Base-by-base conservation (phyloP, 306 rosid species). In the Lathyrus oleraceus region DNA sequence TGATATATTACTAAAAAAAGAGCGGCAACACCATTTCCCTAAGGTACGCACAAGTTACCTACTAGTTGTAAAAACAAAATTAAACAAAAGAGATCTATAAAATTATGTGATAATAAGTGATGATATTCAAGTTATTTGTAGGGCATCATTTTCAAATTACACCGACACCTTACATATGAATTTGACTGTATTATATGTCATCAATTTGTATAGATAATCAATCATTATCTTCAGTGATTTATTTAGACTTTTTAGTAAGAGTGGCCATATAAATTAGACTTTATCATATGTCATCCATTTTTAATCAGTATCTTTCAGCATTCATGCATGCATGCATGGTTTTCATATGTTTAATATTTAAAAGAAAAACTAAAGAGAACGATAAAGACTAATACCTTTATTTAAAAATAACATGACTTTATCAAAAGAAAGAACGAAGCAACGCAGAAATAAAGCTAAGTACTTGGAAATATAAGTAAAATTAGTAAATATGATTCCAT, bases 381-480 rank as follows among this genome's bases (percentile, higher is more conserved):
- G 27, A 60, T 36, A 70, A 11, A 10, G 67, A 56, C 11, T n/a
- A 17, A 13, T 21, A 56, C 23, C n/a, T 69, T 13, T 1, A 14
- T 74, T 13, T 1, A 67, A 23, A 62, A 57, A 2, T 11, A 32
- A 35, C 10, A 36, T 27, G 77, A 70, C 66, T 65, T 58, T 3
- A 70, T 70, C 74, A 66, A 58, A 75, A 3, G 43, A 23, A 77
- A 35, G 27, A 77, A 2, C 0, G 42, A 43, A 53, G 11, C 65
- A 69, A 39, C 65, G 8, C 28, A 5, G 17, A 61, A 8, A 4
- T 1, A 1, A 23, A 17, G 23, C 21, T 61, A 61, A 61, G 39
- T 48, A 60, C 16, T 48, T 3, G 3, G 14, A 27, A 11, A 21
- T 8, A 68, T 38, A 36, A 30, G 43, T 10, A 32, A 58, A 57